Evolutionary conservation across 78 protist genomes (phyloP), one percentile per base, ranked within the genome.

Genomic region (Chrysochromulina parva): DNA sequence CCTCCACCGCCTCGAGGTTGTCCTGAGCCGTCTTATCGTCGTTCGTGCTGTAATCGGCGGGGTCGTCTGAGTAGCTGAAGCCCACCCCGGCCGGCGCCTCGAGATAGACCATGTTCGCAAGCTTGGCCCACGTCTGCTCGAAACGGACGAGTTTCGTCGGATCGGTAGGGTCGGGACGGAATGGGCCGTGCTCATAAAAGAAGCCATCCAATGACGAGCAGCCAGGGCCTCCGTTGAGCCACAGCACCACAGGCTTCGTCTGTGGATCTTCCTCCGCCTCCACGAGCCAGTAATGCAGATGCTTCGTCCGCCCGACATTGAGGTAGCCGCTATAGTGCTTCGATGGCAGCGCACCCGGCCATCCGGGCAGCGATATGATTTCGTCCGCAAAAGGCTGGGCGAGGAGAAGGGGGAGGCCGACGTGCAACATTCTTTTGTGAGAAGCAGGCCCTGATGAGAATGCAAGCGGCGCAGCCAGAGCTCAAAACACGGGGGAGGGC

Each of bases 221-320:
- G 28, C 96, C 96, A 4, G 96, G 96, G 47, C 96, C 96, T 3
- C 96, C 96, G 84, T 71, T 92, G 59, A 94, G 53, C 96, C 96
- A 95, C 53, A 94, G 54, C 65, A 85, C 89, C 4, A 85, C 47
- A 55, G 89, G 89, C 16, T 5, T 78, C 16, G 89, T 17, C 48
- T 7, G 28, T 22, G 89, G 89, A 13, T 57, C 54, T 6, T 85
- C 11, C 62, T 85, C 88, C 53, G 71, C 28, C 52, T 74, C 48
- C 82, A 74, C 82, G 52, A 74, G 82, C 82, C 82, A 74, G 52
- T 74, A 74, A 11, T 74, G 82, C 24, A 57, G 88, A 11, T 52
- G 88, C 57, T 85, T 85, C 26, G 66, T 6, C 52, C 11, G 53
- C 26, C 59, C 48, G 47, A 54, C 73, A 28, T 17, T 5, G 50